These are phyloP conservation scores for Fusarium sacchari DNA, from an alignment of 2,329 filamentous ascomycete genomes.

Conservation along the genomic window DNA sequence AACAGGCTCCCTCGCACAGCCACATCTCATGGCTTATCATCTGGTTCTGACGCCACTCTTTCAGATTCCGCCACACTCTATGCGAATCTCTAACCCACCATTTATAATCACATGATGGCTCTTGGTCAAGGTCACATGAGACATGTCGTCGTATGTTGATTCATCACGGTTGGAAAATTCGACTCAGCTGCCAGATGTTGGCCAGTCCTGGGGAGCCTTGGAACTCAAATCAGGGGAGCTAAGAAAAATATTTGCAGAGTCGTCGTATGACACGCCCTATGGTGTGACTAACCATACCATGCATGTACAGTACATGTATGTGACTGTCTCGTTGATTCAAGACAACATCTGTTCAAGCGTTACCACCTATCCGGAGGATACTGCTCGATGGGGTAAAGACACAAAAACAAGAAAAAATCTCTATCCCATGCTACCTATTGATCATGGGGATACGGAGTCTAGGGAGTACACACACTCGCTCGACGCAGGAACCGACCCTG, in stretches of 20 bases:
- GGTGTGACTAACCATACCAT: constrained; percentile 37
- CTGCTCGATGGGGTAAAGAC: constrained; percentile 18
- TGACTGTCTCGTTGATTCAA: constrained; percentile 9
- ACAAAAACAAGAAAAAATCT: constrained; percentile 11
- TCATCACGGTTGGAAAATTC: constrained; percentile 2
- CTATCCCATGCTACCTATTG: constrained; percentile 3
- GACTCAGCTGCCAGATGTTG: constrained; percentile 12
- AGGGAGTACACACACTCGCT: constrained; percentile 9
- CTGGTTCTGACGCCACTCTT: constrained; percentile 9
- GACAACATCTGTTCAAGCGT: constrained; percentile 12
- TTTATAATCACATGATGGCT: constrained; percentile 41
- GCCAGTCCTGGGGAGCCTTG: neutral
- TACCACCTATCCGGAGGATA: constrained; percentile 8
- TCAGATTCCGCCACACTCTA: constrained; percentile 42
- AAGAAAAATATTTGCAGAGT: constrained; percentile 13
- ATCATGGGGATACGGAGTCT: neutral
- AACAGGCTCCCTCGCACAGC: constrained; percentile 40
- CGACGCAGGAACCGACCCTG: constrained; percentile 30
- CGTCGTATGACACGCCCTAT: constrained; percentile 39
- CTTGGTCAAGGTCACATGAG: constrained; percentile 29
- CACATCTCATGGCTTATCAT: constrained; percentile 39
- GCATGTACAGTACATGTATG: neutral
- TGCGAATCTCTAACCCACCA: constrained; percentile 13
- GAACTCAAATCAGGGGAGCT: constrained; percentile 3
- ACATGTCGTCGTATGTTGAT: constrained; percentile 28